A percentile compares a stretch with the other conserved stretches of the same genome.
These are phyloP conservation scores for Spirogloea muscicola DNA, from an alignment of 139 green algal species.

Conservation along the genomic window DNA sequence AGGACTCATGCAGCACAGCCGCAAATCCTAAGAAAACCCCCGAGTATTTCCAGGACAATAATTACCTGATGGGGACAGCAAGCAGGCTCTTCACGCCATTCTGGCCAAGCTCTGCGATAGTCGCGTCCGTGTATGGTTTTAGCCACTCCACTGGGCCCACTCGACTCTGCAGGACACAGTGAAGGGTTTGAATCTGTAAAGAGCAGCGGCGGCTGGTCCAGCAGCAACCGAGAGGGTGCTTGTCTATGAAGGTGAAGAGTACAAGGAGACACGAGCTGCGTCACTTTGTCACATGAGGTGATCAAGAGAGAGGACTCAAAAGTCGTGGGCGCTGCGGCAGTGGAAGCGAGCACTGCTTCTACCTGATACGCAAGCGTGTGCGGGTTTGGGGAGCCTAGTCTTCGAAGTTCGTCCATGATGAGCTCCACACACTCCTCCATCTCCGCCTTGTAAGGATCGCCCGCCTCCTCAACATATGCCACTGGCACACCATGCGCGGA, in stretches of 20 bases:
- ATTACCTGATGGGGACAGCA: constrained; percentile 82
- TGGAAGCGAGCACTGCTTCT: no score
- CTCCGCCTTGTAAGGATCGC: constrained; percentile 97
- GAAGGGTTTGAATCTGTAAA: neutral
- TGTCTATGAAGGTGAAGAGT: no score
- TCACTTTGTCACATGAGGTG: no score
- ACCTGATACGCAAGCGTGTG: constrained; percentile 96
- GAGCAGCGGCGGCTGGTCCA: no score
- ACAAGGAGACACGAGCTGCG: no score
- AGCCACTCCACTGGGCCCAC: constrained; percentile 98
- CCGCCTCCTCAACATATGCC: constrained; percentile 88
- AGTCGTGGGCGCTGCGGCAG: no score
- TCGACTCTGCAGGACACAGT: constrained; percentile 47
- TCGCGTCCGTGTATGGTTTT: constrained; percentile 95
- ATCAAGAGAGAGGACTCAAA: no score
- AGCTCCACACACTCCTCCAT: constrained; percentile 97
- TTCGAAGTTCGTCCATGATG: constrained; percentile 83
- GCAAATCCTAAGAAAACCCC: no score
- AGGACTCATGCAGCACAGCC: no score
- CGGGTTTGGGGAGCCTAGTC: constrained; percentile 68
- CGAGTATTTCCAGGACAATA: no score
- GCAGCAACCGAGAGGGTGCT: no score
- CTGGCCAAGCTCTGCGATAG: constrained; percentile 79
- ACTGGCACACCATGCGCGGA: constrained; percentile 93
- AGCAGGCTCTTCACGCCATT: constrained; percentile 73